Conservation (phyloP, 2,329 filamentous ascomycete genomes). For the Bretziella fagacearum region DNA sequence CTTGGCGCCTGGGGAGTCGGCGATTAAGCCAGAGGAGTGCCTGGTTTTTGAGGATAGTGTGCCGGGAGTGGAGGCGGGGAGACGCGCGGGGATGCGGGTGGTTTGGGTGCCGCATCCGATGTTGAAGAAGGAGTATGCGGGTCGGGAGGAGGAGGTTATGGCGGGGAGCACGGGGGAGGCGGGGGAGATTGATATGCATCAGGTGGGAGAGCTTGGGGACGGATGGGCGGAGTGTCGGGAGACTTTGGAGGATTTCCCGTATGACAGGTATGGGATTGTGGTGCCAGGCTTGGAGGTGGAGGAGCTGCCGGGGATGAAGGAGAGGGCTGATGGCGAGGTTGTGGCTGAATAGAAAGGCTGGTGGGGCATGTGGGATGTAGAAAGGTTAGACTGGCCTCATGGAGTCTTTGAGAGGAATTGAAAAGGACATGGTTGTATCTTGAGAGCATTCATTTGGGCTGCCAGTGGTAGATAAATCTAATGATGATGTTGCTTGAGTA, state of each 20-base stretch:
- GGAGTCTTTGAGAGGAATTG: too few relatives aligned
- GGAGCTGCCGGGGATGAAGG: constrained; percentile 27
- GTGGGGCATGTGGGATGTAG: too few relatives aligned
- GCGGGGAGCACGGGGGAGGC: constrained; percentile 64
- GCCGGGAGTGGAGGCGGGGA: constrained; percentile 75
- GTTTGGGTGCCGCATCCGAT: constrained; percentile 80
- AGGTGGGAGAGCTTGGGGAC: constrained; percentile 40
- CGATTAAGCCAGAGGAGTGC: constrained; percentile 69
- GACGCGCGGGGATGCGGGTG: constrained; percentile 86
- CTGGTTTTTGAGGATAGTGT: constrained; percentile 94
- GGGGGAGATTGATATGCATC: constrained; percentile 34
- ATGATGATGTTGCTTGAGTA: too few relatives aligned
- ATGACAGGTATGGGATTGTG: constrained; percentile 41
- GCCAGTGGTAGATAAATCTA: too few relatives aligned
- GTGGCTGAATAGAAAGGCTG: constrained; percentile 9
- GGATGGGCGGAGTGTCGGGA: constrained; percentile 42
- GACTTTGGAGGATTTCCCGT: constrained; percentile 38
- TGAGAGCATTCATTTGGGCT: too few relatives aligned
- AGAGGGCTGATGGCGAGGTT: constrained; percentile 19
- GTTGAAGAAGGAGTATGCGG: constrained; percentile 57
- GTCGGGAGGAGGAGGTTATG: constrained; percentile 63
- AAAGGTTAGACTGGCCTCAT: too few relatives aligned
- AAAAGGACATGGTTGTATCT: too few relatives aligned
- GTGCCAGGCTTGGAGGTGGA: constrained; percentile 26
- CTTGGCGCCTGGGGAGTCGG: constrained; percentile 41